Percentiles rank a stretch among this genome's conserved stretches.
phyloP scores from a whole-genome alignment of 352 stramenopile genomes.

The Phytophthora agathidicida region DNA sequence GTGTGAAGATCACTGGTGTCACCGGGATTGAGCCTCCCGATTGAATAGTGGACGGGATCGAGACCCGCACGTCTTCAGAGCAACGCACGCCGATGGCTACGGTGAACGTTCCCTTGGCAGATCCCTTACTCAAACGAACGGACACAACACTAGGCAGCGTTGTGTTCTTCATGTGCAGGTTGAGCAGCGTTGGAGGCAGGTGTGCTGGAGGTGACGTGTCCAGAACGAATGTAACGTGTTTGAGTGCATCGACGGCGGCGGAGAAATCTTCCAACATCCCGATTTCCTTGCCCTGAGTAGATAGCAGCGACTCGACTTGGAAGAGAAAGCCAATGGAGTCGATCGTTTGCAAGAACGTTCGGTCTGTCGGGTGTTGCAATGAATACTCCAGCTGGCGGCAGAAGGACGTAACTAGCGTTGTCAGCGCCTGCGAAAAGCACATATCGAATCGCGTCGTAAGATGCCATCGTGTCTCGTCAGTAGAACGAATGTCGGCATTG shows the following conservation, averaged over 20 bases:
- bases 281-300: conserved; percentile 94
- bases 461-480: conserved; percentile 80
- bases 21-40: conserved; percentile 56
- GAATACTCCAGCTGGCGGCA: conserved; percentile 73
- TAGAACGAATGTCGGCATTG: conserved; percentile 44
- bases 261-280: conserved; percentile 95
- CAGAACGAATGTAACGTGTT: conserved; percentile 69
- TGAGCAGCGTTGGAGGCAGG: conserved; percentile 71
- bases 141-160: conserved; percentile 77
- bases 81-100: conserved; percentile 70
- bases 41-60: conserved; percentile 56
- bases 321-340: conserved; percentile 81
- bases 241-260: conserved; percentile 78
- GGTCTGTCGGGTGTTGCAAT: conserved; percentile 65
- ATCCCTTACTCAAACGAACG: conserved; percentile 63
- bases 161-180: conserved; percentile 80
- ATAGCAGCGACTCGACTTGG: conserved; percentile 93
- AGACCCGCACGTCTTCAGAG: conserved; percentile 38
- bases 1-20: conserved; percentile 71
- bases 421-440: conserved; percentile 80
- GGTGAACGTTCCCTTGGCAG: conserved; percentile 49
- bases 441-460: conserved; percentile 80
- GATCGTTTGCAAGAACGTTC: conserved; percentile 63
- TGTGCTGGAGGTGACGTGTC: conserved; percentile 67
- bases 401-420: conserved; percentile 74